Conservation (phyloP, 164 flowering plant genomes). For the Taxillus chinensis region DNA sequence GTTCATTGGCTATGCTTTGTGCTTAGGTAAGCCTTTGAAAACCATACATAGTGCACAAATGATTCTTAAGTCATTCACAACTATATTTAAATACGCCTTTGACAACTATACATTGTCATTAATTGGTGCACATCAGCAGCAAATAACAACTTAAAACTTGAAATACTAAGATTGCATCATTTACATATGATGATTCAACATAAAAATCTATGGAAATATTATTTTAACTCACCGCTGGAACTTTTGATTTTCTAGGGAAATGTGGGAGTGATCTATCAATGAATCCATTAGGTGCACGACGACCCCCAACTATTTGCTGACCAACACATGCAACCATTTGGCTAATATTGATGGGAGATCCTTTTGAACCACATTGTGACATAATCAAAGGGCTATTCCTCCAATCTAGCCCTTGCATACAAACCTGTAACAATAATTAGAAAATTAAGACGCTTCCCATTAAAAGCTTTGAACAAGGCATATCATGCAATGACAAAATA, state of each 20-base stretch:
- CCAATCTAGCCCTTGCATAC: conserved; percentile 71
- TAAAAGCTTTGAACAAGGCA: not conserved
- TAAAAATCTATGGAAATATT: no score
- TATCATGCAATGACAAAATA: not conserved
- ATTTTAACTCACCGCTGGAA: conserved; percentile 58
- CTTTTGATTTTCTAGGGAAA: conserved; percentile 61
- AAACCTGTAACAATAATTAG: conserved; percentile 35
- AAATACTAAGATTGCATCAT: no score
- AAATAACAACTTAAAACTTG: no score
- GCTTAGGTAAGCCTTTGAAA: no score
- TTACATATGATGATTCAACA: no score
- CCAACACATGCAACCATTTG: conserved; percentile 99
- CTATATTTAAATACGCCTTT: no score
- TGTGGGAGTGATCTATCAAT: conserved; percentile 95
- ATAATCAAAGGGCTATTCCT: conserved; percentile 94
- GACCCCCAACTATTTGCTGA: conserved; percentile 92
- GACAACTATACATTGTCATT: no score
- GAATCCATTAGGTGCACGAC: conserved; percentile 89
- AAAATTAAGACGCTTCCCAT: not conserved
- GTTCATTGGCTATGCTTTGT: no score
- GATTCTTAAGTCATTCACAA: no score
- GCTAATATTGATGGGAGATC: conserved; percentile 85
- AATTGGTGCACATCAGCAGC: no score
- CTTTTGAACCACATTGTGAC: conserved; percentile 98
- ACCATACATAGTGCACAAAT: no score